phyloP scores from a whole-genome alignment of 2,329 filamentous ascomycete genomes.

The Botrytis aclada region DNA sequence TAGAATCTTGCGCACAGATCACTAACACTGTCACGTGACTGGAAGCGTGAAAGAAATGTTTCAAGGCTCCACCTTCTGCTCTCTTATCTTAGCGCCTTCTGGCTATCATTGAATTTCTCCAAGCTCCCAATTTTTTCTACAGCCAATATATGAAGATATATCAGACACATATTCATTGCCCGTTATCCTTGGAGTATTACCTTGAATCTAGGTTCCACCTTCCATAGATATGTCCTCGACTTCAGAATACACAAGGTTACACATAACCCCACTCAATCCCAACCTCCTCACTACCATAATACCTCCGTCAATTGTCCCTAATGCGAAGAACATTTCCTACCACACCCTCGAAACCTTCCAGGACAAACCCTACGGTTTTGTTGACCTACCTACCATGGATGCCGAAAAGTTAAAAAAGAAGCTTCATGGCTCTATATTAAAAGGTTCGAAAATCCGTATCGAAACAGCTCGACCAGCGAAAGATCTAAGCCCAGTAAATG shows the following conservation, averaged over 20 bases:
- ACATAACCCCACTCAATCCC: conserved; percentile 82
- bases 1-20: not conserved
- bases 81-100: conserved; percentile 13
- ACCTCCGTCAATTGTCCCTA: conserved; percentile 61
- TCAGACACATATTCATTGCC: not conserved
- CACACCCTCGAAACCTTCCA: conserved; percentile 84
- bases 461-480: conserved; percentile 73
- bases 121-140: not conserved
- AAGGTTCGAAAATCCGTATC: conserved; percentile 79
- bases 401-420: conserved; percentile 91
- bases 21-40: rapidly evolving
- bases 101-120: conserved; percentile 11
- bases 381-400: conserved; percentile 76
- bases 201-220: not conserved
- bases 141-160: not conserved
- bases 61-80: not conserved
- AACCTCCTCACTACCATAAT: conserved; percentile 71
- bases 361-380: conserved; percentile 84
- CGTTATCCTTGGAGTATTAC: not conserved
- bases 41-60: not conserved
- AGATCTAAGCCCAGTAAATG: conserved; percentile 32
- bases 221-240: conserved; percentile 11
- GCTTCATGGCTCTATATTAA: conserved; percentile 80
- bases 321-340: conserved; percentile 80
- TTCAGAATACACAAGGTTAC: conserved; percentile 56